Conservation (phyloP, 768 basidiomycete species). For the Tylopilus sp. region DNA sequence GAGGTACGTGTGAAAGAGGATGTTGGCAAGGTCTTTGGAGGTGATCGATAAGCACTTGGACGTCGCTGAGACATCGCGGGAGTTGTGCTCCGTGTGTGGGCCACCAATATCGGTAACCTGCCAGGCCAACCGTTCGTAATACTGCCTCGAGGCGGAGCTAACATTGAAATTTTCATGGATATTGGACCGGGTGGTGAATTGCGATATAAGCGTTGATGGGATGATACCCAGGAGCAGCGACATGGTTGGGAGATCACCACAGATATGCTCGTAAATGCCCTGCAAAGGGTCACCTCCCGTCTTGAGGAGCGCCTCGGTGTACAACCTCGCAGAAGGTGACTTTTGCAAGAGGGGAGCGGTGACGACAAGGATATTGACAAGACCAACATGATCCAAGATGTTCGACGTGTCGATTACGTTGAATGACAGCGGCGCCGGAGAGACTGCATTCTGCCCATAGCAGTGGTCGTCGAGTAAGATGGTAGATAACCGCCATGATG, state of each 20-base stretch:
- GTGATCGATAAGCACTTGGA: constrained; percentile 10
- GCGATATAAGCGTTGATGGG: constrained; percentile 19
- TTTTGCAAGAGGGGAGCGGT: constrained; percentile 21
- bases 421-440: constrained; percentile 24
- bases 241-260: constrained; percentile 27
- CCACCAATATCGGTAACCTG: constrained; percentile 5
- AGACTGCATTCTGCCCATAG: constrained; percentile 13
- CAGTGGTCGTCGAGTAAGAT: constrained; percentile 18
- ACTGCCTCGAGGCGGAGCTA: constrained; percentile 5
- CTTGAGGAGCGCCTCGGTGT: constrained; percentile 26
- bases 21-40: constrained; percentile 15
- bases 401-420: constrained; percentile 35
- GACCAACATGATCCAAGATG: constrained; percentile 23
- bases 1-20: constrained; percentile 24
- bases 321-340: constrained; percentile 21
- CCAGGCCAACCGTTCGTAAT: constrained; percentile 28
- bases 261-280: constrained; percentile 16
- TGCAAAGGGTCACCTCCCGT: constrained; percentile 10
- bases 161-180: constrained; percentile 11
- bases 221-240: constrained; percentile 24
- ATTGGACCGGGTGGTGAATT: constrained; percentile 25
- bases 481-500: constrained; percentile 22
- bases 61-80: neutral
- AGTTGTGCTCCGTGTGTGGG: neutral
- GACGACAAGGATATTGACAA: constrained; percentile 25